A percentile compares a stretch with the other conserved stretches of the same genome.
These are phyloP conservation scores for Populus euphratica DNA, from an alignment of 345 rosid species.

Conservation along the genomic window DNA sequence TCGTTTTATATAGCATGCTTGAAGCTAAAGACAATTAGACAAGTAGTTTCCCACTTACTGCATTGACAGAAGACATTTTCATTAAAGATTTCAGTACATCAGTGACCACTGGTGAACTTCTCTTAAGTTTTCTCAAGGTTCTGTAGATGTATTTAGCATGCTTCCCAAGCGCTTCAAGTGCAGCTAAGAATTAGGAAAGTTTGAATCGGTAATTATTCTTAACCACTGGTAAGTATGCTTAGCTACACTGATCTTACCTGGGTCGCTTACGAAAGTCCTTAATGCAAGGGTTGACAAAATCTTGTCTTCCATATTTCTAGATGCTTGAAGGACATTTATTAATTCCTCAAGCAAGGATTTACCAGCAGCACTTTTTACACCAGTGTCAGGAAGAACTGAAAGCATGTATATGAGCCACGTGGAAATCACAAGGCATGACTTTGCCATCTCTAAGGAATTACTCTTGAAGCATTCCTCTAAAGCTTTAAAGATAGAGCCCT, in stretches of 20 bases:
- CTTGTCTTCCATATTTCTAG: conserved; percentile 61
- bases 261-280: conserved; percentile 50
- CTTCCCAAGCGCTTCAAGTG: conserved; percentile 48
- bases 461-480: conserved; percentile 59
- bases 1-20: neutral
- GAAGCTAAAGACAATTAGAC: neutral
- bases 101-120: conserved; percentile 35
- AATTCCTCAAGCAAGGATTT: conserved; percentile 52
- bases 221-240: neutral
- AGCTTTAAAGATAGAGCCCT: conserved; percentile 62
- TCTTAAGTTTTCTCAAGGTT: conserved; percentile 53
- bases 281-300: conserved; percentile 55
- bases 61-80: conserved; percentile 52
- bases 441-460: conserved; percentile 53
- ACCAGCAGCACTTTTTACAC: conserved; percentile 38
- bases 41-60: conserved; percentile 38
- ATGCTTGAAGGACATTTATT: conserved; percentile 56
- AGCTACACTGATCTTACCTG: conserved; percentile 28
- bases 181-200: conserved; percentile 26
- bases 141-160: conserved; percentile 57
- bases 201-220: neutral
- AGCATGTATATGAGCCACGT: conserved; percentile 62
- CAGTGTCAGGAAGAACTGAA: conserved; percentile 54
- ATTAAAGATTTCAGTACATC: conserved; percentile 60
- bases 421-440: conserved; percentile 50